These are phyloP conservation scores for Boletus rufocinnamomeus DNA, from an alignment of 768 basidiomycete genomes.

Conservation along the genomic window DNA sequence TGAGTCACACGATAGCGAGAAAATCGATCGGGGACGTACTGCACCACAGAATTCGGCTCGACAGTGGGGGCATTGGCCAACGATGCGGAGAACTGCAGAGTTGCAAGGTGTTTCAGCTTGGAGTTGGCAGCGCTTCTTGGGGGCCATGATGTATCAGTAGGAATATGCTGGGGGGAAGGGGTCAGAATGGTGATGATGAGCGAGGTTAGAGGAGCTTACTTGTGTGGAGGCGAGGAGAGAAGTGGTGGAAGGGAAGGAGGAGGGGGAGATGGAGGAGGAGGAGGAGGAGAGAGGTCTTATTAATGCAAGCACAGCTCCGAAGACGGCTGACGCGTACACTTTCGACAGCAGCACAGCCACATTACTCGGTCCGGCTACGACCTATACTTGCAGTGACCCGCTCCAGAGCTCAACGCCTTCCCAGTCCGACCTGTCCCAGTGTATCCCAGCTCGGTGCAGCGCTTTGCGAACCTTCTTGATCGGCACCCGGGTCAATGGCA, in stretches of 20 bases:
- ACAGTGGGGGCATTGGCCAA: conserved; percentile 85
- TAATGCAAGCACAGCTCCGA: conserved; percentile 30
- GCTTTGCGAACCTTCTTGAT: conserved; percentile 59
- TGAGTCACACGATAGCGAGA: conserved; percentile 12
- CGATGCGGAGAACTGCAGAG: conserved; percentile 78
- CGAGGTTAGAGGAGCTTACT: neutral
- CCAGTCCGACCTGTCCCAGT: conserved; percentile 74
- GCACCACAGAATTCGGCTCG: conserved; percentile 72
- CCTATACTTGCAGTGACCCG: conserved; percentile 2
- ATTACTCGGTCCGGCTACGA: neutral
- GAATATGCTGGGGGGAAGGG: neutral
- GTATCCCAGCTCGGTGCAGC: conserved; percentile 55
- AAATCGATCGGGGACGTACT: conserved; percentile 45
- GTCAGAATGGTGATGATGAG: neutral
- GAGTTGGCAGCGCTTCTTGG: conserved; percentile 88
- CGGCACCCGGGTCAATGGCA: conserved; percentile 59
- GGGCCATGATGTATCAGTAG: conserved; percentile 54
- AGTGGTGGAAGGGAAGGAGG: neutral
- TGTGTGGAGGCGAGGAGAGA: neutral
- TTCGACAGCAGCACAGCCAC: conserved; percentile 26
- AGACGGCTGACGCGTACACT: conserved; percentile 34
- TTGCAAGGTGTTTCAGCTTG: conserved; percentile 56
- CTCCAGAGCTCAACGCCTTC: conserved; percentile 82
- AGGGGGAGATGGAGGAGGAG: too few species aligned
- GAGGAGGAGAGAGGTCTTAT: conserved; percentile 19